Base-by-base conservation (phyloP, 2,329 filamentous ascomycete species). In the Talaromyces sp. region DNA sequence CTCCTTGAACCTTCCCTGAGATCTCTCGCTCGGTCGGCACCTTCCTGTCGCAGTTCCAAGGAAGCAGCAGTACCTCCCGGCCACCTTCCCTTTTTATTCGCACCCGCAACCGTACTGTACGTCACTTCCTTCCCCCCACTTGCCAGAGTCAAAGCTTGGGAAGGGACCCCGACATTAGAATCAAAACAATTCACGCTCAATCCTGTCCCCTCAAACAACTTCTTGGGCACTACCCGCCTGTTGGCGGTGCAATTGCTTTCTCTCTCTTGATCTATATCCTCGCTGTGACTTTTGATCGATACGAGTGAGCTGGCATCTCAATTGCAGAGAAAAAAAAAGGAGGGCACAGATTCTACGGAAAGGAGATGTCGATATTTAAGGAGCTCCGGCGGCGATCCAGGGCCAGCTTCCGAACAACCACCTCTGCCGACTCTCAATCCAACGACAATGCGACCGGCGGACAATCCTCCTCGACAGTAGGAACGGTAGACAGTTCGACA, bases 311-410 rank as follows among this genome's bases (percentile, higher is more conserved):
- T 7, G 25, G 7, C 25, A 19, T 13, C 8, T 19, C 15, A 41
- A 2, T 50, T 22, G 11, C n/a, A 37, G 15, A 19, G 21, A 31
- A 22, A 17, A 13, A 39, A 21, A 15, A 2, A 37, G 25, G 39
- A 33, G 37, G 25, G 40, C 22, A 54, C 52, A 41, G 22, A 15
- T 39, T 5, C 5, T 6, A n/a, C 13, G 13, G 22, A 33, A 21
- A 35, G 36, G 58, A 43, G 55, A 80, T 80, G 78, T 71, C 86
- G 43, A 89, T 95, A 69, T 80, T 94, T 67, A 89, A 85, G 73
- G 85, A 88, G 69, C 76, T 96, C 58, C 88, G 89, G 66, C 84
- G 89, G 65, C 86, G 87, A 66, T 94, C 89, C 58, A 87, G 81
- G 72, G 83, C 86, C 61, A 91, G 86, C 78, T 87, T 91, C 75